Evolutionary conservation across 2,329 filamentous ascomycete genomes (phyloP), one percentile per base, ranked within the genome.

Genomic region (Monosporascus sp.): DNA sequence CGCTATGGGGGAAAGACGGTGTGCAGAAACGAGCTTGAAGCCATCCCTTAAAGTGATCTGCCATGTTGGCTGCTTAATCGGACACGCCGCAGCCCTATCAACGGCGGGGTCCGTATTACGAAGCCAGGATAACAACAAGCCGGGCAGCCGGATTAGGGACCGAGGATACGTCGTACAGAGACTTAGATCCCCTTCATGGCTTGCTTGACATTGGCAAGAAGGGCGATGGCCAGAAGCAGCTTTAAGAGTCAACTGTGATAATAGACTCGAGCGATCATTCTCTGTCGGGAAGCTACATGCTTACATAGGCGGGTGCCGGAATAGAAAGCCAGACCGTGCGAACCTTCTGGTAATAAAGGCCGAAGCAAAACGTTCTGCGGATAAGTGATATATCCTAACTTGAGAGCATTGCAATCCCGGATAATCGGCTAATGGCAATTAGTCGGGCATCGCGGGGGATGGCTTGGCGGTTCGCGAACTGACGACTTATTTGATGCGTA

Each of bases 391-490:
- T 24, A 40, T 40, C 17, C 19, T 19, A 40, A 11, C 8, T 19
- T 19, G 37, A 19, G 37, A 40, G 17, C 37, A 40, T 19, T 5
- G 27, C 3, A 9, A 31, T 31, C n/a, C 7, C 17, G 16, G 37
- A 40, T 19, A 19, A 40, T 40, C 17, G 16, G 19, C 8, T 20
- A 40, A 40, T 40, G 17, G 19, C 19, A 40, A 19, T 9, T 9
- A 34, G 31, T 34, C 9, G 9, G 31, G 31, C 31, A 34, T 34
- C 31, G 14, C 31, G 11, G 31, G 27, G 31, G 4, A 34, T 34
- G n/a, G 40, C 38, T 53, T 53, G 36, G 48, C 50, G 51, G 54
- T 51, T 49, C 57, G 57, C 59, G 57, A 58, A 59, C 59, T 49
- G 52, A 26, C 44, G 51, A 47, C 56, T 59, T 48, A 40, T 19